phyloP scores from a whole-genome alignment of 352 stramenopile genomes.

The Phytophthora citricola region DNA sequence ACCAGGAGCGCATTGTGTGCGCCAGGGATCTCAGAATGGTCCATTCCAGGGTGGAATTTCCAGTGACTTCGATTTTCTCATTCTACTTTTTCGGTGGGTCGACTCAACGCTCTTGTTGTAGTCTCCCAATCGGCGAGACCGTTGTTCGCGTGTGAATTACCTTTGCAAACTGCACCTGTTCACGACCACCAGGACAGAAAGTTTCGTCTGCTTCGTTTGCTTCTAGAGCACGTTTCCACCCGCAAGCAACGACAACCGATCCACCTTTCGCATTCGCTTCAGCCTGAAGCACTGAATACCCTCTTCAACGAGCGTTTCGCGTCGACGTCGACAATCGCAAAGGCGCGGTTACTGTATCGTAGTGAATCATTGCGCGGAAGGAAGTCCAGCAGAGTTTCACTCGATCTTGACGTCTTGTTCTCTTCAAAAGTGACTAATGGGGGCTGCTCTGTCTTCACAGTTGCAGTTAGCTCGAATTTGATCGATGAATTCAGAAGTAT shows the following conservation, averaged over 20 bases:
- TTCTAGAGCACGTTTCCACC: background rate
- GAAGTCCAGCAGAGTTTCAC: background rate
- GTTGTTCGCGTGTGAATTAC: too few relatives aligned
- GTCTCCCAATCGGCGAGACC: background rate
- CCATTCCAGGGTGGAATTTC: background rate
- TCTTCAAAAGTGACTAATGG: background rate
- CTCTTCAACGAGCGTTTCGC: background rate
- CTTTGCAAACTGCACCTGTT: background rate
- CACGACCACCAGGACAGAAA: background rate
- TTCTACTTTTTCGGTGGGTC: constrained; percentile 12
- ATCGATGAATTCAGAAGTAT: too few relatives aligned
- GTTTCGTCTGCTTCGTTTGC: background rate
- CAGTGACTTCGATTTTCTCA: constrained; percentile 9
- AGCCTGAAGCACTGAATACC: too few relatives aligned
- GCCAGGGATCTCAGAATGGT: constrained; percentile 6
- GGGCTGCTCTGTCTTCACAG: background rate
- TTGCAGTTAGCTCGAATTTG: background rate
- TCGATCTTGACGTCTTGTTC: background rate
- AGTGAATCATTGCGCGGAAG: background rate
- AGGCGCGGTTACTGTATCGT: background rate
- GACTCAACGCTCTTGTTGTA: background rate
- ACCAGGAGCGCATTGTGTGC: too few relatives aligned
- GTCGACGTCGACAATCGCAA: background rate
- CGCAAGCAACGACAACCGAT: background rate
- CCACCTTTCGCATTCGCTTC: background rate